Percentiles rank a stretch among this genome's conserved stretches.
Conservation (phyloP, 1,284 basidiomycete species). For the Boletellus deceptivus region DNA sequence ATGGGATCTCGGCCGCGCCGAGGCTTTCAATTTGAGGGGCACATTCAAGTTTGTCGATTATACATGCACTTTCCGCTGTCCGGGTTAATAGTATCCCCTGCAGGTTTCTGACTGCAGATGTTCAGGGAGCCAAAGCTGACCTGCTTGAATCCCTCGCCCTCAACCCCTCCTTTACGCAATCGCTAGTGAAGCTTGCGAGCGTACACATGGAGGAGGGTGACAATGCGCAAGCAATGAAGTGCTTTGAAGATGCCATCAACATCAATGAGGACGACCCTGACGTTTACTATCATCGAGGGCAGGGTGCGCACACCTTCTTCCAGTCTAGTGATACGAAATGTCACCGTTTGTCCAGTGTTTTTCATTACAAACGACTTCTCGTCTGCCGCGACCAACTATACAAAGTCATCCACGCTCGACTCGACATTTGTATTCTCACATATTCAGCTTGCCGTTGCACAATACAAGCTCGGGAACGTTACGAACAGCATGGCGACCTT, state of each 20-base stretch:
- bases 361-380: conserved; percentile 94
- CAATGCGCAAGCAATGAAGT: conserved; percentile 78
- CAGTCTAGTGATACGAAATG: not conserved
- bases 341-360: conserved; percentile 57
- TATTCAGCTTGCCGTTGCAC: conserved; percentile 95
- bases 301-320: conserved; percentile 52
- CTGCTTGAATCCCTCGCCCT: conserved; percentile 78
- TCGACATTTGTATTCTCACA: conserved; percentile 89
- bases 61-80: not conserved
- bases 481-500: conserved; percentile 88
- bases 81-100: not conserved
- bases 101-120: conserved; percentile 87
- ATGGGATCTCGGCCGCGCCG: conserved; percentile 73
- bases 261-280: conserved; percentile 88
- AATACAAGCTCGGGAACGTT: conserved; percentile 87
- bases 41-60: conserved; percentile 80
- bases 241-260: conserved; percentile 88
- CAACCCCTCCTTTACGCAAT: conserved; percentile 80
- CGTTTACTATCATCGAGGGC: conserved; percentile 98
- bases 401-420: conserved; percentile 83
- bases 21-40: conserved; percentile 91
- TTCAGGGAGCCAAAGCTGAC: conserved; percentile 83
- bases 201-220: conserved; percentile 97
- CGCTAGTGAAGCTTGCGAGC: conserved; percentile 95
- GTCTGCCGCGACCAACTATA: conserved; percentile 88